Base-by-base conservation (phyloP, 345 rosid species). In the Raphanus raphanistrum region DNA sequence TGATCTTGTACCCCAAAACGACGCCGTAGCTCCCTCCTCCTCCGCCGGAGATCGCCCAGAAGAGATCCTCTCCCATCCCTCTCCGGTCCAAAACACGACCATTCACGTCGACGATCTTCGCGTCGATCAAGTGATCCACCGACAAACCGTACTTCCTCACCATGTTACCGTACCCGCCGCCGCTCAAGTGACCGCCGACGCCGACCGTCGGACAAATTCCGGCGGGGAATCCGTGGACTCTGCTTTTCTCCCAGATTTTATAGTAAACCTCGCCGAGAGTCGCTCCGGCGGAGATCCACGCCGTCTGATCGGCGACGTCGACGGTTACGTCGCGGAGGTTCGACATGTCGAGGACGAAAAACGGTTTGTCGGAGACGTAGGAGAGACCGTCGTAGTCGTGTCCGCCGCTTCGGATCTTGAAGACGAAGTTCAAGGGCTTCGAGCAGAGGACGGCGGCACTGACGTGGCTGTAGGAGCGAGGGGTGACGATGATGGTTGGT, bases 131-230 rank as follows among this genome's bases (percentile, higher is more conserved):
- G 17, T 89, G 0, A 43, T 89, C 93, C 0, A 84, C 86, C 0
- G 93, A 62, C 38, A 89, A 71, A 3, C 93, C 93, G 29, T 71
- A 83, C 5, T 84, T 89, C 58, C 93, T 76, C 43, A 89, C 0
- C 86, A 89, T 78, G 8, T 78, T 85, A 2, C 93, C 93, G 17
- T 89, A 89, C 0, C 93, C 93, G 0, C 81, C 93, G 0, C 91
- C 91, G 32, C 93, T 87, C 0, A 89, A 4, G 59, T 87, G 93
- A 1, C 93, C 93, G 2, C 93, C 93, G 6, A 84, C 90, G 7
- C 89, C 93, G 1, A 89, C 93, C 5, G 90, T 89, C 0, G 90
- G 91, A 41, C 91, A 87, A 71, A 87, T 55, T 2, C 91, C 90
- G 1, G 86, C 94, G 1, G 93, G 91, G 25, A 81, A 87, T 0